phyloP scores from a whole-genome alignment of 2,329 filamentous ascomycete species.

The Pseudogymnoascus pannorum region DNA sequence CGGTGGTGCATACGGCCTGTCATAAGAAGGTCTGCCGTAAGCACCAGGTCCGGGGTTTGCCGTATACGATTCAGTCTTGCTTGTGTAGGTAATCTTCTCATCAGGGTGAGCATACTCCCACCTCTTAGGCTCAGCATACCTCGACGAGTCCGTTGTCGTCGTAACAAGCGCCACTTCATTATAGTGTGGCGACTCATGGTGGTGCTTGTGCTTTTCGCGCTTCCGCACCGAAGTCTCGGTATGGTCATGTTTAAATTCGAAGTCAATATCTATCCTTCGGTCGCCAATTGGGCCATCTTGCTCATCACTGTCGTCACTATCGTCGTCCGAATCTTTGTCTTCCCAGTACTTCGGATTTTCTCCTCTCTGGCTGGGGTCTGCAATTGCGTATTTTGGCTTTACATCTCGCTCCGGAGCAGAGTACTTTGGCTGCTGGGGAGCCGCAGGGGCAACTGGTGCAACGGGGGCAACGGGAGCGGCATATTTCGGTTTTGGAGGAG shows the following conservation, averaged over 20 bases:
- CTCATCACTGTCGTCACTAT: neutral
- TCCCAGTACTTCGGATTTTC: conserved; percentile 7
- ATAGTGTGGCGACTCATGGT: neutral
- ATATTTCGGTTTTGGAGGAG: neutral
- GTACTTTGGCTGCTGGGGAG: neutral
- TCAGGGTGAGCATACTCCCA: conserved; percentile 34
- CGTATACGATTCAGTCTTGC: conserved; percentile 20
- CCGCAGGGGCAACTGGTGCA: neutral
- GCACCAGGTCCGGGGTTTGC: conserved; percentile 16
- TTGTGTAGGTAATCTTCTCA: conserved; percentile 30
- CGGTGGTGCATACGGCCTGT: neutral
- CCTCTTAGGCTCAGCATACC: conserved; percentile 27
- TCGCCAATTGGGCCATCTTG: conserved; percentile 6
- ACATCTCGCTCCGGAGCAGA: neutral
- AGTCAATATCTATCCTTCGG: conserved; percentile 6
- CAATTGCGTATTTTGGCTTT: conserved; percentile 5
- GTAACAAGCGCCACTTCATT: neutral
- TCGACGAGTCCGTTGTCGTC: conserved; percentile 1
- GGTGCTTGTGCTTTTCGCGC: conserved; percentile 4
- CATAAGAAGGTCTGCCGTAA: neutral
- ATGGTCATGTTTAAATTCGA: neutral
- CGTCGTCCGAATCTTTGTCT: neutral
- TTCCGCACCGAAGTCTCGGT: neutral
- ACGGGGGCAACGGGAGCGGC: neutral
- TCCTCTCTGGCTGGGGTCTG: conserved; percentile 6